Evolutionary conservation across 2,329 filamentous ascomycete species (phyloP).

Genomic region (Botrytis tulipae): DNA sequence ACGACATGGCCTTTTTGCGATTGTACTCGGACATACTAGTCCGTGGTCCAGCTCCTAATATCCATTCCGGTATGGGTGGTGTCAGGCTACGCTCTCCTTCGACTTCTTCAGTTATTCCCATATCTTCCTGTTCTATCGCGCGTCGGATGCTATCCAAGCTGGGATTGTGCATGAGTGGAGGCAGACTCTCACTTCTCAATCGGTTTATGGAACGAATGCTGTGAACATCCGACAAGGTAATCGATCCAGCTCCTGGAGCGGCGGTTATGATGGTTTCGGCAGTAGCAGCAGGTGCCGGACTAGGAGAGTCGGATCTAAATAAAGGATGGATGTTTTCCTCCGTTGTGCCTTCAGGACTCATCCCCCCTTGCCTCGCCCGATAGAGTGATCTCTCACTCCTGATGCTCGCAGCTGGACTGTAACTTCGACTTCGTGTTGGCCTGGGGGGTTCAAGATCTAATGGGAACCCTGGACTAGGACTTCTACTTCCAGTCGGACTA

Average conservation of each 20-base stretch:
- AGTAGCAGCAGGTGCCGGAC: slow-evolving; percentile 62
- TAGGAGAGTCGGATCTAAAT: slow-evolving; percentile 70
- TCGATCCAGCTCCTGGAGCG: slow-evolving; percentile 64
- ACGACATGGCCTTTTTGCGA: slow-evolving; percentile 30
- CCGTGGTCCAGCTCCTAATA: slow-evolving; percentile 53
- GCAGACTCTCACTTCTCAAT: slow-evolving; percentile 56
- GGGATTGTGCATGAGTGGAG: slow-evolving; percentile 50
- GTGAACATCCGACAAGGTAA: slow-evolving; percentile 52
- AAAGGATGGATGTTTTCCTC: slow-evolving; percentile 76
- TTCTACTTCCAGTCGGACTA: slow-evolving; percentile 62
- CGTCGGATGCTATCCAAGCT: slow-evolving; percentile 47
- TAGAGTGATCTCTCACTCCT: slow-evolving; percentile 24
- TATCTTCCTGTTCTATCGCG: slow-evolving; percentile 36
- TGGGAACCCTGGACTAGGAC: slow-evolving; percentile 60
- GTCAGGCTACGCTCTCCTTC: slow-evolving; percentile 51
- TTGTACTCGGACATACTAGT: slow-evolving; percentile 50
- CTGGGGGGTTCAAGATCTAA: slow-evolving; percentile 55
- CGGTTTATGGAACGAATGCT: slow-evolving; percentile 52
- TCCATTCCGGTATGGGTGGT: slow-evolving; percentile 61
- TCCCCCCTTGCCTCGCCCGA: slow-evolving; percentile 20
- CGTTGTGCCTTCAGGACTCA: slow-evolving; percentile 40
- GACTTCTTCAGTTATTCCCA: slow-evolving; percentile 26
- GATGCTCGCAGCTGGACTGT: slow-evolving; percentile 34
- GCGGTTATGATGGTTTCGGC: slow-evolving; percentile 70
- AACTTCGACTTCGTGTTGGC: slow-evolving; percentile 35